Base-by-base conservation (phyloP, 106 monocot species). In the Agapanthus africanus region DNA sequence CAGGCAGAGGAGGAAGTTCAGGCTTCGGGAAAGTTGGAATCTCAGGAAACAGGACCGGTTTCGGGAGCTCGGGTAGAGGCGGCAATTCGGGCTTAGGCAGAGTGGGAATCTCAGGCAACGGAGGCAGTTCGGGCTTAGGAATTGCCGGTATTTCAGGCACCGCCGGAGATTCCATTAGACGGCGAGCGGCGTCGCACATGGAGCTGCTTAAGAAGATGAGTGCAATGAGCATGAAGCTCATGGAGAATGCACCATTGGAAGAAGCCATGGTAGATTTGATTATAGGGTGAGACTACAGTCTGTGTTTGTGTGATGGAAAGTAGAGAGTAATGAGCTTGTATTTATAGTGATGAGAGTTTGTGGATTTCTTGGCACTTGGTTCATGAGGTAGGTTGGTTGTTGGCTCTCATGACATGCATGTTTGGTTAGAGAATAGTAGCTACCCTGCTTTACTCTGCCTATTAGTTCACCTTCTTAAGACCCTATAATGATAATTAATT, bases 141-240 rank as follows among this genome's bases (percentile, higher is more conserved):
- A 19, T 11, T 18, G 27, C 9, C 23, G 56, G 56, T 21, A 57
- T 57, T 57, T 57, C 56, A 57, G 56, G 25, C 11, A 57, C 11
- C 1, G 56, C 18, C 11, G 15, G 10, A n/a, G n/a, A n/a, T 9
- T 59, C 59, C 22, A 28, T 11, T 18, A 70, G 52, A 70, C 19
- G 69, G 31, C 71, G 71, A 39, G 71, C 71, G 23, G 54, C 56
- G 10, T 57, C 37, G 36, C 57, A 37, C 0, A 11, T 25, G 27
- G 23, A 57, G 56, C 11, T 56, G 54, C 37, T 59, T 15, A 71
- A 21, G 54, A 71, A 57, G 34, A 59, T 9, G 26, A 71, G 35
- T 59, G 71, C 59, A 36, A 71, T 59, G 71, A 71, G 37, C 21
- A n/a, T n/a, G n/a, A 57, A 26, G 25, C 56, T 57, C 19, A 26